These are phyloP conservation scores for Diaporthe vexans DNA, from an alignment of 2,329 filamentous ascomycete genomes.

Conservation along the genomic window DNA sequence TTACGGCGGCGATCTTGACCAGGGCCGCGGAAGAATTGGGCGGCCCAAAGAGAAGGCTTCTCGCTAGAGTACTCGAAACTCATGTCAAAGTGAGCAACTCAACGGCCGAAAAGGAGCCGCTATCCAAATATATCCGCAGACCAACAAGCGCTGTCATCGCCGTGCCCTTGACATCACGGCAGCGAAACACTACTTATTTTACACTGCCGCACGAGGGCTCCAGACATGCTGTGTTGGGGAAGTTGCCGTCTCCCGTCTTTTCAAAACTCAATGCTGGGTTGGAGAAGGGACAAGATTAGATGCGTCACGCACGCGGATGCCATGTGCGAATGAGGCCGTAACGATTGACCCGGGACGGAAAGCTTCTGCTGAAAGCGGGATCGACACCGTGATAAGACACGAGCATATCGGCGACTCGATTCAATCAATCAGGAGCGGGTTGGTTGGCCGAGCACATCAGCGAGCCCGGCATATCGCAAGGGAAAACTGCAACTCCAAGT, in stretches of 20 bases:
- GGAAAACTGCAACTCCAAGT: conserved; percentile 37
- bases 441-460: conserved; percentile 27
- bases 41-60: background rate
- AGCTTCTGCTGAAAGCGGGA: conserved; percentile 20
- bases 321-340: conserved; percentile 31
- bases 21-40: background rate
- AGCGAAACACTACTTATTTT: background rate
- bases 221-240: background rate
- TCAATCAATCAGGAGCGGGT: conserved; percentile 9
- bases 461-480: conserved; percentile 32
- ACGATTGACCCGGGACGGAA: conserved; percentile 11
- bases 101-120: conserved; percentile 15
- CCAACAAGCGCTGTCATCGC: background rate
- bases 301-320: conserved; percentile 26
- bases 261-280: conserved; percentile 16
- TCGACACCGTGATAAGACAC: conserved; percentile 27
- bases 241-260: background rate
- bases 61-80: background rate
- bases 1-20: conserved; percentile 2
- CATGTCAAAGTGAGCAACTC: conserved; percentile 13
- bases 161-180: background rate
- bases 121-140: conserved; percentile 16
- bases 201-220: background rate
- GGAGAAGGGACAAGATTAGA: background rate
- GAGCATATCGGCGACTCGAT: conserved; percentile 18